phyloP scores from a whole-genome alignment of 1,284 basidiomycete species.

The Laetiporus sulphureus region DNA sequence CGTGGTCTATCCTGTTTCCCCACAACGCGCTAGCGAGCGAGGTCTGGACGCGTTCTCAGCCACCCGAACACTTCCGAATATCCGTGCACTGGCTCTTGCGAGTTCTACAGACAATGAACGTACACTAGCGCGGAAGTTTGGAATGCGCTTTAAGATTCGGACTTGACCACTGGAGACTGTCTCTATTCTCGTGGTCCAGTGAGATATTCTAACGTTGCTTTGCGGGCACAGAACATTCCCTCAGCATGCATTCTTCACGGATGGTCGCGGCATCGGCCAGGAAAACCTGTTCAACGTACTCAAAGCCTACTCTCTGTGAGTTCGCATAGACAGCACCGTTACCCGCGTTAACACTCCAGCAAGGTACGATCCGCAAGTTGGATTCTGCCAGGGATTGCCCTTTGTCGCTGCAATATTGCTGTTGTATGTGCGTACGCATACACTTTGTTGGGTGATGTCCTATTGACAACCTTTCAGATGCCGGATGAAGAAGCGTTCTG shows the following conservation, averaged over 20 bases:
- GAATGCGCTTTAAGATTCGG: no score
- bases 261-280: slow-evolving; percentile 88
- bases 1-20: no score
- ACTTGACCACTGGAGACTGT: no score
- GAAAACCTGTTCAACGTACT: slow-evolving; percentile 97
- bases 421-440: slow-evolving; percentile 63
- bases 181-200: no score
- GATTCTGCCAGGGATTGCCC: slow-evolving; percentile 94
- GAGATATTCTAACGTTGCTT: slow-evolving; percentile 2
- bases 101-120: no score
- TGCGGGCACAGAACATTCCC: slow-evolving; percentile 77
- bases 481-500: slow-evolving; percentile 98
- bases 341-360: slow-evolving; percentile 11
- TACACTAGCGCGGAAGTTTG: no score
- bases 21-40: no score
- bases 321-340: slow-evolving; percentile 9
- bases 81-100: no score
- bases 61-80: no score
- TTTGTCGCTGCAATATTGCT: slow-evolving; percentile 94
- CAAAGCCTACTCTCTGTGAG: slow-evolving; percentile 91
- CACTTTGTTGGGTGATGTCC: slow-evolving; percentile 2
- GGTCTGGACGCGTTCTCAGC: no score
- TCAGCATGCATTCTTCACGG: slow-evolving; percentile 94
- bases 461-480: slow-evolving; percentile 69
- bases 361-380: slow-evolving; percentile 91